Conservation (phyloP, 345 rosid species). For the Linum tenue region DNA sequence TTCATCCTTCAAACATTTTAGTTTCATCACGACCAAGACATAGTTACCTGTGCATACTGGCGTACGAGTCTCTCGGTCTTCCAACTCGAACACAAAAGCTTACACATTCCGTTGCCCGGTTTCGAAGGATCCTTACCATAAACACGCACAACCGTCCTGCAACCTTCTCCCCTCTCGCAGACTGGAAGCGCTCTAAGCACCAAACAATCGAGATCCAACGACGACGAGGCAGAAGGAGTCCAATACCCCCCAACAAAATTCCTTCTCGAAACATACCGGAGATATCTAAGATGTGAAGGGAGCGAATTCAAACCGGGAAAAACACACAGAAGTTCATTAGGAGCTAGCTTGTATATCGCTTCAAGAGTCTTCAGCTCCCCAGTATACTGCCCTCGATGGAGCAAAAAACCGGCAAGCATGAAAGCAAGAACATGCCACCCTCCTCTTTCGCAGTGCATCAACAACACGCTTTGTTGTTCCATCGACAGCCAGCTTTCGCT, state of each 20-base stretch:
- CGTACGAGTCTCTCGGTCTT: slow-evolving; percentile 52
- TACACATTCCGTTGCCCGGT: slow-evolving; percentile 68
- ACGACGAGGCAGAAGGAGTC: slow-evolving; percentile 81
- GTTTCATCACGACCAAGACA: slow-evolving; percentile 6
- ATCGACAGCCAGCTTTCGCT: slow-evolving; percentile 92
- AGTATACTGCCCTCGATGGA: slow-evolving; percentile 70
- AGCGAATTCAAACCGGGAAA: slow-evolving; percentile 75
- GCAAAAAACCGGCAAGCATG: slow-evolving; percentile 84
- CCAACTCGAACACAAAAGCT: slow-evolving; percentile 67
- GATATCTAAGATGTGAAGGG: slow-evolving; percentile 95
- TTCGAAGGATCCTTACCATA: slow-evolving; percentile 80
- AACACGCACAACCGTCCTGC: slow-evolving; percentile 74
- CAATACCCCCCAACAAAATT: slow-evolving; percentile 63
- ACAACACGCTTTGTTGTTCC: slow-evolving; percentile 82
- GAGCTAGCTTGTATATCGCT: slow-evolving; percentile 98
- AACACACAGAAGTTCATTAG: slow-evolving; percentile 75
- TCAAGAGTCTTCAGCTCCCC: slow-evolving; percentile 98
- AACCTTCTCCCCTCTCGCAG: slow-evolving; percentile 64
- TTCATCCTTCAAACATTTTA: slow-evolving; percentile 14
- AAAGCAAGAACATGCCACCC: slow-evolving; percentile 98
- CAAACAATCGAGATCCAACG: slow-evolving; percentile 74
- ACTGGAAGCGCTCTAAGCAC: slow-evolving; percentile 72
- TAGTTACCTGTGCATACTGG: slow-evolving; percentile 55
- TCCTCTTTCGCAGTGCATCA: slow-evolving; percentile 95
- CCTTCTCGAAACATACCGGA: slow-evolving; percentile 92